phyloP scores from a whole-genome alignment of 2,329 filamentous ascomycete species.

The Harringtonia aguacate region DNA sequence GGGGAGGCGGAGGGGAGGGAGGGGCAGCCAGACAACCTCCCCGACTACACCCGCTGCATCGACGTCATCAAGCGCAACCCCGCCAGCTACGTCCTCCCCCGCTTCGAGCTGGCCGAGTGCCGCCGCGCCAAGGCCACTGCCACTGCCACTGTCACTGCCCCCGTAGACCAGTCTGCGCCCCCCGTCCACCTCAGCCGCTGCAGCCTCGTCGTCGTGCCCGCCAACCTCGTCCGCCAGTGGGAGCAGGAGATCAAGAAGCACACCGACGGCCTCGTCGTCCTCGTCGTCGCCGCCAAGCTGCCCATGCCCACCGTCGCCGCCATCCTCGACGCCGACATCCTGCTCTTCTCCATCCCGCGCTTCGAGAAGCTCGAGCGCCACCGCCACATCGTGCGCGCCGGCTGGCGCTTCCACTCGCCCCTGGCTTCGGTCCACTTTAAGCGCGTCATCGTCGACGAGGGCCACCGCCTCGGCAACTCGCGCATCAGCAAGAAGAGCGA shows the following conservation, averaged over 20 bases:
- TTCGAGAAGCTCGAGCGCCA: constrained; percentile 54
- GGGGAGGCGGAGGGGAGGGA: no score
- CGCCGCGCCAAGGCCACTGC: not conserved
- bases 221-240: constrained; percentile 82
- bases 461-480: constrained; percentile 69
- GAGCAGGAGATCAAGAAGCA: constrained; percentile 70
- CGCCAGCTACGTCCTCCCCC: constrained; percentile 46
- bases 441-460: constrained; percentile 84
- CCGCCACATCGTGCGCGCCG: constrained; percentile 22
- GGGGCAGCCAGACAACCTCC: constrained; percentile 21
- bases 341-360: constrained; percentile 64
- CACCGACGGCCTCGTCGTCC: constrained; percentile 51
- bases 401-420: constrained; percentile 32
- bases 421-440: constrained; percentile 71
- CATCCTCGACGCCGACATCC: constrained; percentile 59
- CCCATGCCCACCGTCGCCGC: constrained; percentile 45
- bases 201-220: constrained; percentile 71
- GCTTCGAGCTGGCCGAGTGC: constrained; percentile 24
- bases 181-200: constrained; percentile 54
- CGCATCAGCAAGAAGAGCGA: constrained; percentile 43
- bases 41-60: constrained; percentile 43
- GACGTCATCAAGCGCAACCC: constrained; percentile 45
- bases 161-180: no score
- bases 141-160: constrained; percentile 14
- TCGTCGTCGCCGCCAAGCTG: constrained; percentile 47